Percentiles rank a stretch among this genome's conserved stretches.
Evolutionary conservation across 108 stramenopile genomes (phyloP).

Genomic region (Stephanodiscus minutulus): DNA sequence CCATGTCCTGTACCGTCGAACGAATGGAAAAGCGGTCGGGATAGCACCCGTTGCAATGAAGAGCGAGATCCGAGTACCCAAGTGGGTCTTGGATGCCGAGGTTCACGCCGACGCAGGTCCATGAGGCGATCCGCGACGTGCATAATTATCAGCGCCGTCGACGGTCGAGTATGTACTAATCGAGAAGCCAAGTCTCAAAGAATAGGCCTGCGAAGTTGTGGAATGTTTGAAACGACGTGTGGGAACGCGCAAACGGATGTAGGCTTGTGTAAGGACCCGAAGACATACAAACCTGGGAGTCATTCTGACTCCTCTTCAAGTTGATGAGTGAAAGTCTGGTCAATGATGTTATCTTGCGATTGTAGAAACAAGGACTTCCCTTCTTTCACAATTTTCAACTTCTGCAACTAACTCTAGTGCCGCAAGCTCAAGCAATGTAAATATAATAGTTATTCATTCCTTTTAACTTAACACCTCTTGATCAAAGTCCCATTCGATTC

Average conservation of each 20-base stretch:
- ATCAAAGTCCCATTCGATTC: too few relatives aligned
- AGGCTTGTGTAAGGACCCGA: not conserved
- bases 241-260: not conserved
- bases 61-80: not conserved
- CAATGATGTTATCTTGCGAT: too few relatives aligned
- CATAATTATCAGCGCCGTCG: not conserved
- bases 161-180: not conserved
- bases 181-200: not conserved
- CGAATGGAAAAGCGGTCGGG: not conserved
- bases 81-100: not conserved
- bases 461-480: too few relatives aligned
- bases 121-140: not conserved
- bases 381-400: not conserved
- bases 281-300: not conserved
- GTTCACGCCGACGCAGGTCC: not conserved
- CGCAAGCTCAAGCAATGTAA: too few relatives aligned
- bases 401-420: too few relatives aligned
- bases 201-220: not conserved
- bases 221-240: not conserved
- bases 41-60: not conserved
- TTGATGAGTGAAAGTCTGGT: not conserved
- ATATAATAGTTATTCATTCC: too few relatives aligned
- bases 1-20: constrained; percentile 4
- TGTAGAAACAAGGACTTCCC: not conserved
- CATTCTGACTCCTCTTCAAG: not conserved